Evolutionary conservation across 192 early-diverging fungal species (phyloP).

Genomic region (Tieghemiomyces parasiticus): DNA sequence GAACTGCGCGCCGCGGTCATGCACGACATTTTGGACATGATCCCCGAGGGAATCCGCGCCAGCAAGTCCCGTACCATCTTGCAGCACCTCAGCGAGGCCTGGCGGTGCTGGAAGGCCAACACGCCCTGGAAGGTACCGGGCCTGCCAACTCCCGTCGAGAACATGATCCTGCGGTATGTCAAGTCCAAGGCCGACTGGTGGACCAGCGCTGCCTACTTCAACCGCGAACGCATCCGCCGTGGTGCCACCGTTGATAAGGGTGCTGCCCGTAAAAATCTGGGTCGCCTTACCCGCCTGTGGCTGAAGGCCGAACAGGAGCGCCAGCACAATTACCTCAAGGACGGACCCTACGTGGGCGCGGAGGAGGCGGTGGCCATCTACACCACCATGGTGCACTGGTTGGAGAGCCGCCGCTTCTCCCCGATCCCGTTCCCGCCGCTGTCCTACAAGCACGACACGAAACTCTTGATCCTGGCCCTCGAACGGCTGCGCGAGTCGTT

Average conservation of each 20-base stretch:
- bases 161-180: slow-evolving; percentile 98
- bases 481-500: slow-evolving; percentile 93
- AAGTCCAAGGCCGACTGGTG: slow-evolving; percentile 99
- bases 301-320: slow-evolving; percentile 98
- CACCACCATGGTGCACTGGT: slow-evolving; percentile 93
- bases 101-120: slow-evolving; percentile 97
- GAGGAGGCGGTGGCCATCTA: slow-evolving; percentile 98
- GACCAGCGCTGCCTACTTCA: slow-evolving; percentile 96
- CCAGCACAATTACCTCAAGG: slow-evolving; percentile 97
- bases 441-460: slow-evolving; percentile 99
- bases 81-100: slow-evolving; percentile 91
- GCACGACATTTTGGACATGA: slow-evolving; percentile 99
- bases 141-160: slow-evolving; percentile 93
- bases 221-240: slow-evolving; percentile 94
- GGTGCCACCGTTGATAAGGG: slow-evolving; percentile 99
- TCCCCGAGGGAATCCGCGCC: slow-evolving; percentile 96
- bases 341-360: slow-evolving; percentile 94
- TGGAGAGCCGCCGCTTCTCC: slow-evolving; percentile 93
- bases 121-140: slow-evolving; percentile 99
- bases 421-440: slow-evolving; percentile 98
- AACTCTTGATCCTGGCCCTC: slow-evolving; percentile 86
- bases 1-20: slow-evolving; percentile 97
- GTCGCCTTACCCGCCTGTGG: slow-evolving; percentile 94
- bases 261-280: slow-evolving; percentile 96
- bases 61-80: slow-evolving; percentile 93